These are phyloP conservation scores for Theileria equi DNA, from an alignment of 169 alveolate genomes.

Conservation along the genomic window DNA sequence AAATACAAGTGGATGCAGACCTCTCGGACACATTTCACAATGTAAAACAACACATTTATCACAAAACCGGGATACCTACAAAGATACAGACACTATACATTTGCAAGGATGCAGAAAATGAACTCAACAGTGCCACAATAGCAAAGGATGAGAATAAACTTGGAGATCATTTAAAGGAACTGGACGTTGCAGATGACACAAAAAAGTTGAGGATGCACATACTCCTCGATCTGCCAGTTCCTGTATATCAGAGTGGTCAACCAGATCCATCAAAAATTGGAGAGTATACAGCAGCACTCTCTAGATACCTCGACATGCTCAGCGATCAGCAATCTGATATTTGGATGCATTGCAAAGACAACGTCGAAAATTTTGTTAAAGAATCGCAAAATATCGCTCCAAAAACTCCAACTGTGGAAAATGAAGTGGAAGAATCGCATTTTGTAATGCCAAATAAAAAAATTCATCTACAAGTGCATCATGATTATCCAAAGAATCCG, in stretches of 20 bases:
- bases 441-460: constrained; percentile 9
- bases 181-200: constrained; percentile 16
- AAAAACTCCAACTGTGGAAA: neutral
- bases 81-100: constrained; percentile 37
- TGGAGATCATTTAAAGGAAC: neutral
- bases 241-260: neutral
- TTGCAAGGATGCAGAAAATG: constrained; percentile 2
- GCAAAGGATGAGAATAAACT: constrained; percentile 1
- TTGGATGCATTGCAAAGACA: neutral
- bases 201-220: constrained; percentile 28
- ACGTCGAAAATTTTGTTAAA: neutral
- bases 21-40: constrained; percentile 8
- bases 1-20: constrained; percentile 5
- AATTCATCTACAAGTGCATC: constrained; percentile 13
- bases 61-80: constrained; percentile 42
- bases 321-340: neutral
- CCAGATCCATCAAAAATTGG: constrained; percentile 1
- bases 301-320: constrained; percentile 24
- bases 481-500: constrained; percentile 26
- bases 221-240: constrained; percentile 50
- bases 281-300: constrained; percentile 34
- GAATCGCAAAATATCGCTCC: neutral
- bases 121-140: neutral
- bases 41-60: constrained; percentile 14
- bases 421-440: constrained; percentile 2